Percentiles rank a stretch among this genome's conserved stretches.
Evolutionary conservation across 805 yeast genomes (phyloP).

Genomic region (Sungouiozyma ichnusensis): DNA sequence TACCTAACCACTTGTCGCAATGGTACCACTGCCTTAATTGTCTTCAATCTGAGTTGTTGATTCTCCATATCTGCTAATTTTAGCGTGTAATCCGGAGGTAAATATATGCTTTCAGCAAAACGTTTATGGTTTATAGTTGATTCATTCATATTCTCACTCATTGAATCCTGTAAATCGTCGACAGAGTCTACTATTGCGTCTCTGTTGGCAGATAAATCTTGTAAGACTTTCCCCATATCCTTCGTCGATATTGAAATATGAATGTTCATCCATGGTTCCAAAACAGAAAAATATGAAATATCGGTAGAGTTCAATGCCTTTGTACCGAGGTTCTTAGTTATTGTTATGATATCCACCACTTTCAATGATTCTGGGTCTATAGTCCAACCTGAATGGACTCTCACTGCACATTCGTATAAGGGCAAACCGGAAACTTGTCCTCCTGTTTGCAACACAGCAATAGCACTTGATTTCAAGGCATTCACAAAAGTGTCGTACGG

Average conservation of each 20-base stretch:
- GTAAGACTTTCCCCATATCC: conserved; percentile 72
- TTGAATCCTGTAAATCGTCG: conserved; percentile 40
- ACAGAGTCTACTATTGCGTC: conserved; percentile 65
- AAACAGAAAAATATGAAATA: conserved; percentile 36
- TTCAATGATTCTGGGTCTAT: conserved; percentile 41
- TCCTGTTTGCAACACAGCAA: conserved; percentile 56
- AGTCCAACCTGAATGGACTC: conserved; percentile 38
- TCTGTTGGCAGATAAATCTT: conserved; percentile 71
- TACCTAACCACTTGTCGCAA: conserved; percentile 87
- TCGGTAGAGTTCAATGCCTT: conserved; percentile 27
- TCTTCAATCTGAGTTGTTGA: conserved; percentile 28
- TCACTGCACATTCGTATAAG: conserved; percentile 49
- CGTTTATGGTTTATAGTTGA: conserved; percentile 36
- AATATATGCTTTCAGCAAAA: conserved; percentile 51
- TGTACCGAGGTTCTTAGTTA: conserved; percentile 37
- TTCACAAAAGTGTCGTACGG: conserved; percentile 43
- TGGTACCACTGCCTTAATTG: conserved; percentile 73
- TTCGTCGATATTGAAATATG: conserved; percentile 55
- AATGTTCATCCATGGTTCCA: conserved; percentile 86
- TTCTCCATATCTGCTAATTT: conserved; percentile 11
- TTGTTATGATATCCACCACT: conserved; percentile 33
- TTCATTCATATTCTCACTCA: conserved; percentile 5
- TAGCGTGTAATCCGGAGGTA: conserved; percentile 67
- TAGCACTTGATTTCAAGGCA: conserved; percentile 46
- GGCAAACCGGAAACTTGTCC: conserved; percentile 42